Percentiles rank a stretch among this genome's conserved stretches.
Conservation (phyloP, 2,329 filamentous ascomycete species). For the Fusarium lyarnte region DNA sequence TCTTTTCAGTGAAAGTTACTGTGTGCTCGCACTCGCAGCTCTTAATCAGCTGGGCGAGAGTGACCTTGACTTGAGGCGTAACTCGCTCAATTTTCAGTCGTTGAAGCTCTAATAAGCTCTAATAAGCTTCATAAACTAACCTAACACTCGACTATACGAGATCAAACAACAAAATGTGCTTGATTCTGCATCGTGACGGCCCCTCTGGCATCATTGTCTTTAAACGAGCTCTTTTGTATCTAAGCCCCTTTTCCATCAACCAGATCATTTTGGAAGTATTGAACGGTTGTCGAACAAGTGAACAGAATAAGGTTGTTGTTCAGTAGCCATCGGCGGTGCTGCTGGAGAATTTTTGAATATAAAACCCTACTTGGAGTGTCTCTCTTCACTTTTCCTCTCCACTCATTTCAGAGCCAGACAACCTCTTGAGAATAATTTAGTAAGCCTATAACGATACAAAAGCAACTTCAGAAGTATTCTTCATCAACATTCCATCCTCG, state of each 20-base stretch:
- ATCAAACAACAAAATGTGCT: accelerated
- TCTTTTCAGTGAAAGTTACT: neutral
- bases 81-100: neutral
- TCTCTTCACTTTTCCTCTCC: neutral
- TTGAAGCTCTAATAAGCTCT: neutral
- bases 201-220: neutral
- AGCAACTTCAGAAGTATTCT: neutral
- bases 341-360: neutral
- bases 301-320: neutral
- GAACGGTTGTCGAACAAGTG: neutral
- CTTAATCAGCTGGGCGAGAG: neutral
- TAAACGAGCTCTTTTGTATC: neutral
- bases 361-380: neutral
- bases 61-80: neutral
- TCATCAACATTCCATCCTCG: too few relatives aligned
- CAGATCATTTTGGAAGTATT: neutral
- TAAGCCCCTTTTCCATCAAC: neutral
- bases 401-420: neutral
- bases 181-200: too few relatives aligned
- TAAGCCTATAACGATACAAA: neutral
- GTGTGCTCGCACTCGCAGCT: neutral
- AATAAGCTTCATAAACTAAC: accelerated
- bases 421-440: neutral
- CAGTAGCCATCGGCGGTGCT: neutral
- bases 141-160: accelerated